Evolutionary conservation across 495 filamentous ascomycete genomes (phyloP).

Genomic region (Talaromyces proteolyticus): DNA sequence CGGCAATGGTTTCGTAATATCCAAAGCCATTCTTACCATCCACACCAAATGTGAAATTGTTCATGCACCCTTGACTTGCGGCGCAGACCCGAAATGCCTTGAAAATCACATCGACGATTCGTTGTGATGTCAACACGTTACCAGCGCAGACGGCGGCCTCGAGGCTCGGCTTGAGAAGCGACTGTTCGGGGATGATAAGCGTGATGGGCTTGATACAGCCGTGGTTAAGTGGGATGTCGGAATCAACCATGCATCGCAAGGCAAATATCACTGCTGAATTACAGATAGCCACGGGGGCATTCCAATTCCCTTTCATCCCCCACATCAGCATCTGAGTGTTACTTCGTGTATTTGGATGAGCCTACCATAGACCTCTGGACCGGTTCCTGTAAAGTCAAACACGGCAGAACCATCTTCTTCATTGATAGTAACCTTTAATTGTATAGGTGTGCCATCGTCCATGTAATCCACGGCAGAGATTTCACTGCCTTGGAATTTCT

Average conservation of each 20-base stretch:
- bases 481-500: conserved; percentile 60
- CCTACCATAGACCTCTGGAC: conserved; percentile 75
- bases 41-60: conserved; percentile 55
- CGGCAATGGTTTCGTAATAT: conserved; percentile 92
- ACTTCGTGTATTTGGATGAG: too few relatives aligned
- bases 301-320: conserved; percentile 62
- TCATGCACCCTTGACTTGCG: conserved; percentile 80
- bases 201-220: conserved; percentile 80
- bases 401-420: conserved; percentile 71
- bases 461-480: conserved; percentile 81
- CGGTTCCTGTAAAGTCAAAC: conserved; percentile 82
- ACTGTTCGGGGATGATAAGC: conserved; percentile 71
- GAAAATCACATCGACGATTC: conserved; percentile 86
- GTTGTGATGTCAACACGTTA: conserved; percentile 85
- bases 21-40: conserved; percentile 59
- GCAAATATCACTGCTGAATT: conserved; percentile 90
- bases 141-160: conserved; percentile 81
- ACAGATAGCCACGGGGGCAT: conserved; percentile 81
- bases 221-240: conserved; percentile 92
- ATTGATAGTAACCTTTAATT: conserved; percentile 76
- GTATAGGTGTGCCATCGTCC: conserved; percentile 89
- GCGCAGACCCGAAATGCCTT: conserved; percentile 82
- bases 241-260: conserved; percentile 74
- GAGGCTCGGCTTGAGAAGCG: conserved; percentile 71
- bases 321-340: too few relatives aligned